phyloP scores from a whole-genome alignment of 2,329 filamentous ascomycete species.

The Ascochyta koolunga region DNA sequence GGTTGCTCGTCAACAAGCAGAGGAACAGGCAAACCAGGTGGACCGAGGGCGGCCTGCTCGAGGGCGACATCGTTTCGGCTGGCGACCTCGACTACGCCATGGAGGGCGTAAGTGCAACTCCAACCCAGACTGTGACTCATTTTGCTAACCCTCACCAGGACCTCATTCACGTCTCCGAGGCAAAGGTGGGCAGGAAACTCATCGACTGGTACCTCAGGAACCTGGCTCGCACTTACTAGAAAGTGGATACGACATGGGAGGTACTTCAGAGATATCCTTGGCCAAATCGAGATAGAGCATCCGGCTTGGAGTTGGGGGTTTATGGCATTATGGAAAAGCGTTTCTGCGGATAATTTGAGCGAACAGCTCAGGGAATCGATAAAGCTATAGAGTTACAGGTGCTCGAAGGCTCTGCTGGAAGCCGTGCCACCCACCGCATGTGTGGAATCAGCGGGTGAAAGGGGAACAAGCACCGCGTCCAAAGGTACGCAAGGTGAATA shows the following conservation, averaged over 20 bases:
- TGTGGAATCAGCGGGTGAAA: conserved; percentile 20
- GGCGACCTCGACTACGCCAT: conserved; percentile 97
- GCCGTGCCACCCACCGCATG: conserved; percentile 16
- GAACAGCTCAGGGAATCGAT: conserved; percentile 16
- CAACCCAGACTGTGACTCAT: not conserved
- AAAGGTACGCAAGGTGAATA: conserved; percentile 14
- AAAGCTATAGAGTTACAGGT: conserved; percentile 20
- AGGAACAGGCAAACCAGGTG: conserved; percentile 95
- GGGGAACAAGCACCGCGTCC: conserved; percentile 19
- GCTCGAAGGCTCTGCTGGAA: conserved; percentile 12
- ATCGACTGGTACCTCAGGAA: conserved; percentile 99
- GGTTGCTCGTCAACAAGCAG: conserved; percentile 98
- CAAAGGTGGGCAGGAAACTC: conserved; percentile 94
- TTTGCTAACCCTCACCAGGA: conserved; percentile 63
- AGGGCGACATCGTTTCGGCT: conserved; percentile 90
- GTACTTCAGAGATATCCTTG: conserved; percentile 13
- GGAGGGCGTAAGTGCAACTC: conserved; percentile 74
- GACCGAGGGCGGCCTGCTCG: conserved; percentile 86
- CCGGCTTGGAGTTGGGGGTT: conserved; percentile 45
- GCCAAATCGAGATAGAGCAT: conserved; percentile 38
- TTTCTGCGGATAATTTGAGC: conserved; percentile 26
- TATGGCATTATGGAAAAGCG: conserved; percentile 41
- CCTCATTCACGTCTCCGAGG: conserved; percentile 97
- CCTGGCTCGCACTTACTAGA: conserved; percentile 89
- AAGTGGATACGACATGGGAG: conserved; percentile 7